Evolutionary conservation across 163 green algal species (phyloP), one percentile per base, ranked within the genome.

Genomic region (Scenedesmus sp.): DNA sequence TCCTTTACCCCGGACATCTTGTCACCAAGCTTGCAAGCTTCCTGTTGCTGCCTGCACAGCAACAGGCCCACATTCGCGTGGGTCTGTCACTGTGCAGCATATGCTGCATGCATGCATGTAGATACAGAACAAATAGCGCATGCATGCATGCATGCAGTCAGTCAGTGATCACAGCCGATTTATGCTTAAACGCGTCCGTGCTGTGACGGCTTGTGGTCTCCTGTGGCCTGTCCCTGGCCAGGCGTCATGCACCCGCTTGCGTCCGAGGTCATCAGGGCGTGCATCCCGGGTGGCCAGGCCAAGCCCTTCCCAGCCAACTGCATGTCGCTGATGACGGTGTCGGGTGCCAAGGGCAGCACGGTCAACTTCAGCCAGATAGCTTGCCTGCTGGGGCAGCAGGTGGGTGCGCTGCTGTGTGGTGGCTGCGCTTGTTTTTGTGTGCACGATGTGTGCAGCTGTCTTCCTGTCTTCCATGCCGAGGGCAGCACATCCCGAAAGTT

Each of bases 331-430:
- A 99, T 99, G 97, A 99, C 97, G 22, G 92, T 99, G 59, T 89
- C 61, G 33, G 95, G 98, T 37, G 98, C 98, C 92, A 99, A 99
- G 94, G 98, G 98, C 43, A 98, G 95, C 43, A 92, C 97, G 44
- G 98, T 99, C 86, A 99, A 99, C 94, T 99, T 99, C 92, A 97
- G 94, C 30, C 97, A 99, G 95, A 99, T 99, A 89, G 96, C 94
- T 1, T 98, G 96, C 89, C 94, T 99, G 86, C 96, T 99, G 89
- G 98, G 98, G 30, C 97, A 99, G 95, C 97, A 90, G 72, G 85
- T 84, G 37, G 6, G 72, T 13, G 22, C 2, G 9, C 1, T 37
- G 35, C 16, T 35, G 79, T 43, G 53, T 24, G 53, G 18, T 49
- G 61, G 61, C 35, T 33, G 35, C 24, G 22, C 12, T 22, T 6